Conservation (phyloP, 192 early-diverging fungal genomes). For the Ramicandelaber brevisporus region DNA sequence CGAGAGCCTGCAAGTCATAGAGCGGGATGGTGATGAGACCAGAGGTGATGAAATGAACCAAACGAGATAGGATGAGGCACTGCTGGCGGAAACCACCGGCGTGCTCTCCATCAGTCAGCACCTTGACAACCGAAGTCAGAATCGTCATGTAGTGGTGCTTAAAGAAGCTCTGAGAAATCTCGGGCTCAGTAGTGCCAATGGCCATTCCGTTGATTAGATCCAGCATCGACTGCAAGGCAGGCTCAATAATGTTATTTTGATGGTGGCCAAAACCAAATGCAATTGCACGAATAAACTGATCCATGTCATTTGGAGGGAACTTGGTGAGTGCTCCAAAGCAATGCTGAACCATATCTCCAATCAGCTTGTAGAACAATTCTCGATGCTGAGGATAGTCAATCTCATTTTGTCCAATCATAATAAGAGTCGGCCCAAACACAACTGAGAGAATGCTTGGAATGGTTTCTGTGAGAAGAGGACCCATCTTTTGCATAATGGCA, state of each 20-base stretch:
- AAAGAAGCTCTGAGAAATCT: constrained; percentile 65
- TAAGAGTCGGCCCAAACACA: constrained; percentile 87
- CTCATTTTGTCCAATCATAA: constrained; percentile 99
- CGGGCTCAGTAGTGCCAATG: constrained; percentile 45
- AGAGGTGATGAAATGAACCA: constrained; percentile 69
- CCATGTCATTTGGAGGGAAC: constrained; percentile 64
- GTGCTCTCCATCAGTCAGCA: constrained; percentile 89
- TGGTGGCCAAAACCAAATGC: constrained; percentile 99
- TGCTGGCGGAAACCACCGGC: constrained; percentile 93
- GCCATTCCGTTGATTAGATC: constrained; percentile 77
- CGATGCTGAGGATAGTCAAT: constrained; percentile 94
- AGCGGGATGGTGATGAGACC: constrained; percentile 69
- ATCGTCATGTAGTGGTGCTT: constrained; percentile 75
- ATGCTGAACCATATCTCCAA: constrained; percentile 68
- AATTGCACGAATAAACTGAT: constrained; percentile 79
- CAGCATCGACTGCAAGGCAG: constrained; percentile 60
- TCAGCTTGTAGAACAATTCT: constrained; percentile 75
- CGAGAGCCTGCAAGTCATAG: no score
- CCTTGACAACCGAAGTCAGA: constrained; percentile 89
- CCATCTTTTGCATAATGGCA: constrained; percentile 56
- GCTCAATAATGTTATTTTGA: constrained; percentile 89
- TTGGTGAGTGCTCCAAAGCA: constrained; percentile 85
- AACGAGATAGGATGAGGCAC: constrained; percentile 63
- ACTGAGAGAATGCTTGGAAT: constrained; percentile 71
- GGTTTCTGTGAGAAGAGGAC: constrained; percentile 51